phyloP scores from a whole-genome alignment of 2,329 filamentous ascomycete species.

The Lachnellula willkommii region DNA sequence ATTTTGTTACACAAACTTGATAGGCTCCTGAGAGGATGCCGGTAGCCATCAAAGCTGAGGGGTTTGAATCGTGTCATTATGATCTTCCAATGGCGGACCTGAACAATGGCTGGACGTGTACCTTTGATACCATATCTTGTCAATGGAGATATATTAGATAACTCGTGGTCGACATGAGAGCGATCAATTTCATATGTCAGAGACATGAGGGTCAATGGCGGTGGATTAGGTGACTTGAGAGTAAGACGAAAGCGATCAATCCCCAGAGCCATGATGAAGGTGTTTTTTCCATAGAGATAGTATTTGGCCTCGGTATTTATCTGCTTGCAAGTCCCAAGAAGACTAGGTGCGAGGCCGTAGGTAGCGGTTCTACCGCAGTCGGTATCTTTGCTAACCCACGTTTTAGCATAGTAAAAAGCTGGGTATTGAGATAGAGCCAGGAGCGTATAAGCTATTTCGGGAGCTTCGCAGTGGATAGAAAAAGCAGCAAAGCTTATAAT shows the following conservation, averaged over 20 bases:
- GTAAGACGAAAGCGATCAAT: not conserved
- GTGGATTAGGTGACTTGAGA: too few species aligned
- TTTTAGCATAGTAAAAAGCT: too few species aligned
- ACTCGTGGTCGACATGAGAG: too few species aligned
- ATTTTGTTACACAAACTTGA: not conserved
- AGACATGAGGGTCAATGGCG: too few species aligned
- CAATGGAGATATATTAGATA: too few species aligned
- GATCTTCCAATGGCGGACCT: not conserved
- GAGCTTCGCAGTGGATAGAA: too few species aligned
- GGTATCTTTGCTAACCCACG: not conserved
- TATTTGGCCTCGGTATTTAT: constrained; percentile 9
- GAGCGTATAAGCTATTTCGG: too few species aligned
- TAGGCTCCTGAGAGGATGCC: not conserved
- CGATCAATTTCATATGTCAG: too few species aligned
- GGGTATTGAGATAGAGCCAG: too few species aligned
- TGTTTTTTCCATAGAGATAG: constrained; percentile 10
- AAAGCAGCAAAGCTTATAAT: too few species aligned
- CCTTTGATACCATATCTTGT: too few species aligned
- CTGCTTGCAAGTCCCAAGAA: constrained; percentile 2
- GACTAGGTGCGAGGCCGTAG: constrained; percentile 2
- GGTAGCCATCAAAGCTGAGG: not conserved
- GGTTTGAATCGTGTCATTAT: not conserved
- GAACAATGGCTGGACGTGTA: not conserved
- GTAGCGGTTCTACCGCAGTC: not conserved
- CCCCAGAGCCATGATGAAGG: constrained; percentile 3